Evolutionary conservation across 371 early-diverging fungal species (phyloP), one percentile per base, ranked within the genome.

Genomic region (Choanephora cucurbitarum): DNA sequence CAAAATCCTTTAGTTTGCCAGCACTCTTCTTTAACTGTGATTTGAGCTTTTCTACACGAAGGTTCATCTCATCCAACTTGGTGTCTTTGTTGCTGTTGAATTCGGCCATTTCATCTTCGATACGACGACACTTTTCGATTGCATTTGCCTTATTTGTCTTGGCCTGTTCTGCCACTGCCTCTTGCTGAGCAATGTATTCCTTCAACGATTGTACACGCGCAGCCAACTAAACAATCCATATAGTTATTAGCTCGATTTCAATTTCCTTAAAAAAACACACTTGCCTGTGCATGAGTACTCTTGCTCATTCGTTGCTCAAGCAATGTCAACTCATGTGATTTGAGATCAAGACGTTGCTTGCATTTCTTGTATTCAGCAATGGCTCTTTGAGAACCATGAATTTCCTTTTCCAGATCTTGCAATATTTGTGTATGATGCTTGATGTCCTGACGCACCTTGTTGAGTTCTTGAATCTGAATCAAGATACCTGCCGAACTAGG

Each of bases 101-200:
- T 59, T 97, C 95, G 14, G 77, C 71, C 93, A 94, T 96, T 62
- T 98, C 97, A 24, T 64, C 68, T 64, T 96, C 95, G 44, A 96
- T 86, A 34, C 78, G 72, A 43, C 77, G 58, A 19, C 75, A 75
- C 1, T 72, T 72, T 7, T 47, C 58, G 6, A 73, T 13, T 1
- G 84, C 83, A 18, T 73, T 70, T 10, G 72, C 71, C 34, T 73
- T 71, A 40, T 64, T 72, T 41, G 47, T 34, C 42, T 71, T 67
- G 1, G 86, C 83, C 18, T 80, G 64, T 1, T 67, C 59, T 22
- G 70, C 70, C 0, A 49, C 63, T 1, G 49, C 33, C 46, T 72
- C 67, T 21, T 72, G 75, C 8, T 72, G 52, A 2, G 22, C 28
- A 3, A 77, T 62, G 21, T 67, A 67, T 10, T 55, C 52, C 43